phyloP scores from a whole-genome alignment of 805 yeast genomes.

The Henningerozyma blattae region DNA sequence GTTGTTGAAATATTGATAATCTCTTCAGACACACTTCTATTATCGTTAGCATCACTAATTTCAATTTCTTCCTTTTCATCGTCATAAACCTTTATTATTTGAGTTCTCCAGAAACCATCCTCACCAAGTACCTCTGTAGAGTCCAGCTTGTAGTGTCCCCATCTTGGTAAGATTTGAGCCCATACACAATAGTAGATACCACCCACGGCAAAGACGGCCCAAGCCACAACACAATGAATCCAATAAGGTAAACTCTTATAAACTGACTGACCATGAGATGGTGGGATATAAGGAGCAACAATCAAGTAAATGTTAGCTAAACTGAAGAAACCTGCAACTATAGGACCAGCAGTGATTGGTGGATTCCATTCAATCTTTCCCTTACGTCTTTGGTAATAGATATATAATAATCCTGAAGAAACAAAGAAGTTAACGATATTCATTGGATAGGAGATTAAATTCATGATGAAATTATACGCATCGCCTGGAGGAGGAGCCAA shows the following conservation, averaged over 20 bases:
- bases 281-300: conserved; percentile 73
- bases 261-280: conserved; percentile 51
- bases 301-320: conserved; percentile 56
- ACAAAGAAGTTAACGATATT: conserved; percentile 61
- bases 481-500: conserved; percentile 81
- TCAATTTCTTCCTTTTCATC: too few species aligned
- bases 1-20: too few species aligned
- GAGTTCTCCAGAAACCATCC: conserved; percentile 66
- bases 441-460: conserved; percentile 71
- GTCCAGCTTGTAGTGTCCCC: conserved; percentile 40
- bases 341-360: conserved; percentile 52
- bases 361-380: conserved; percentile 56
- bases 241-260: conserved; percentile 64
- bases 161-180: conserved; percentile 44
- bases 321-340: conserved; percentile 52
- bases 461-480: conserved; percentile 70
- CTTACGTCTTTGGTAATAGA: conserved; percentile 38
- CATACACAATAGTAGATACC: conserved; percentile 55
- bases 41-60: not conserved
- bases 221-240: conserved; percentile 70
- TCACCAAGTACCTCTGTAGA: conserved; percentile 44
- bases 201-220: conserved; percentile 62
- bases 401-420: conserved; percentile 43
- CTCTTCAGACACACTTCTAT: not conserved
- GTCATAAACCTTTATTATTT: conserved; percentile 26